Conservation (phyloP, 1,284 basidiomycete genomes). For the Cystobasidium sp. region DNA sequence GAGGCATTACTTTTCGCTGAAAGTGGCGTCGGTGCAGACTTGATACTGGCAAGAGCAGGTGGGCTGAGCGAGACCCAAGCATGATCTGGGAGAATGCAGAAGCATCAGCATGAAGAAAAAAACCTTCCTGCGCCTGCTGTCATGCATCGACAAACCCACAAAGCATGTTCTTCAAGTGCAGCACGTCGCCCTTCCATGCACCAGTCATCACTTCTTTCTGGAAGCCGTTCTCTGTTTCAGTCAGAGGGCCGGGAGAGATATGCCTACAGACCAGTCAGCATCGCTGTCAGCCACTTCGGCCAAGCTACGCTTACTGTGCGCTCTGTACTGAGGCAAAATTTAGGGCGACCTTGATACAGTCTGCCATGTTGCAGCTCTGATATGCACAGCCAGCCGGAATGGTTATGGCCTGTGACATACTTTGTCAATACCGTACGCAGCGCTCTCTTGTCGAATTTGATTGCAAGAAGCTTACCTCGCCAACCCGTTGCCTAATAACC, state of each 20-base stretch:
- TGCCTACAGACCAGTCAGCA: too few species aligned
- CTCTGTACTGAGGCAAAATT: constrained; percentile 96
- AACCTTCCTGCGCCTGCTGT: background rate
- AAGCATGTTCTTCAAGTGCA: constrained; percentile 88
- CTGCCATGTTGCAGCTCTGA: constrained; percentile 84
- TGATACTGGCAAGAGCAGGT: background rate
- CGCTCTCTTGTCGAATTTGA: background rate
- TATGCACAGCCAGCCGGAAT: constrained; percentile 95
- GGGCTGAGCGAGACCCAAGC: constrained; percentile 6
- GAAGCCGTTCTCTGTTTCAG: constrained; percentile 68
- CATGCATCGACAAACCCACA: constrained; percentile 59
- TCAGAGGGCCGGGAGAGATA: background rate
- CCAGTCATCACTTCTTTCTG: constrained; percentile 80
- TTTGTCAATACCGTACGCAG: too few species aligned
- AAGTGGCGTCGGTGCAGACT: too few species aligned
- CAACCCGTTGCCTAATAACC: constrained; percentile 83
- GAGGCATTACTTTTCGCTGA: too few species aligned
- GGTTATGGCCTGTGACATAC: constrained; percentile 74
- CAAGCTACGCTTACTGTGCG: constrained; percentile 60
- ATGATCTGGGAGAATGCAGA: background rate
- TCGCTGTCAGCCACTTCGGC: background rate
- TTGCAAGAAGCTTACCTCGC: constrained; percentile 55
- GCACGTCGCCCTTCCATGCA: constrained; percentile 91
- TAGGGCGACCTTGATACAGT: constrained; percentile 94
- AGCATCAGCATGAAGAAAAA: background rate